Percentiles rank a stretch among this genome's conserved stretches.
Conservation (phyloP, 345 rosid species). For the Sisymbrium irio region DNA sequence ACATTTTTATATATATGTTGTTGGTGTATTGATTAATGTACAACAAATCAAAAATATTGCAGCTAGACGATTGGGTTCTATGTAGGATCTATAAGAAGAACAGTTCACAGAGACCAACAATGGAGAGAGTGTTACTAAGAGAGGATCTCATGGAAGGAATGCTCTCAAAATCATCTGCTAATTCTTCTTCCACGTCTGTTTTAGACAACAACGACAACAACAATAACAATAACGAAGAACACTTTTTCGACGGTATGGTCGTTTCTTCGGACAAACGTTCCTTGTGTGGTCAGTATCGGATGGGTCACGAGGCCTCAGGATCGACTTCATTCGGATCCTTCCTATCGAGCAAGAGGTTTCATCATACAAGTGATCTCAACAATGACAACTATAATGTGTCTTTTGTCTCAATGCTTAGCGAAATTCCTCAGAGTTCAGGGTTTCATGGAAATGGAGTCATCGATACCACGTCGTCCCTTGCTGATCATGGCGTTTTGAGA, state of each 20-base stretch:
- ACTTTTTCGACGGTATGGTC: slow-evolving; percentile 55
- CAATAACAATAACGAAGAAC: slow-evolving; percentile 44
- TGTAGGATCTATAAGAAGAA: slow-evolving; percentile 75
- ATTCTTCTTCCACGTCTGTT: slow-evolving; percentile 38
- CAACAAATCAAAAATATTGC: not conserved
- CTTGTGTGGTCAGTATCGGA: slow-evolving; percentile 41
- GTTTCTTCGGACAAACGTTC: slow-evolving; percentile 38
- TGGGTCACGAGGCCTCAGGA: slow-evolving; percentile 29
- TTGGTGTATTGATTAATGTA: not conserved
- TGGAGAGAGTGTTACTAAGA: slow-evolving; percentile 38
- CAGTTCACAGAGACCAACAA: slow-evolving; percentile 52
- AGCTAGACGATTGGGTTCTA: slow-evolving; percentile 79
- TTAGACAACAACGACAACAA: slow-evolving; percentile 45
- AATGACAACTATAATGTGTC: slow-evolving; percentile 43
- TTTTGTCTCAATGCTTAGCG: slow-evolving; percentile 59
- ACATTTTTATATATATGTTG: not conserved
- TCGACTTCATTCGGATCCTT: slow-evolving; percentile 35
- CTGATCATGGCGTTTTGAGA: slow-evolving; percentile 54
- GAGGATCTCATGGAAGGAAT: slow-evolving; percentile 50
- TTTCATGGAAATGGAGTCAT: slow-evolving; percentile 46
- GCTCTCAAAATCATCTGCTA: slow-evolving; percentile 38
- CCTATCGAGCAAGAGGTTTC: slow-evolving; percentile 48
- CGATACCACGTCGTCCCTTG: slow-evolving; percentile 35
- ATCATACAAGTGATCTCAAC: slow-evolving; percentile 47
- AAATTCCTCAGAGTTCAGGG: slow-evolving; percentile 50